Conservation (phyloP, 495 filamentous ascomycete species). For the Aspergillus cavernicola region DNA sequence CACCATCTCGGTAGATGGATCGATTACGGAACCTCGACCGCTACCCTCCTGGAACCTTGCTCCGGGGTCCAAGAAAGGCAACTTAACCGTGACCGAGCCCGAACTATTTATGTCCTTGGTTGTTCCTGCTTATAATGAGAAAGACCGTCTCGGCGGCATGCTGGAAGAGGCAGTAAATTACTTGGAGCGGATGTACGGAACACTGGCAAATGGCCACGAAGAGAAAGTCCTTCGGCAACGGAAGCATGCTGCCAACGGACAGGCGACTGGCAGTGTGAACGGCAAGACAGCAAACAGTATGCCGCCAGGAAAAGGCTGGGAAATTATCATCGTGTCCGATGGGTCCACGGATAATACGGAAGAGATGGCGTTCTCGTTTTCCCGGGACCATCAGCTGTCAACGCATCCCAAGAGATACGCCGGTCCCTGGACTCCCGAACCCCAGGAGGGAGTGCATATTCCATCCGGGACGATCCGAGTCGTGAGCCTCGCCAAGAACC, state of each 20-base stretch:
- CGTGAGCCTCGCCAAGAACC: constrained; percentile 69
- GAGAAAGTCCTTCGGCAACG: constrained; percentile 31
- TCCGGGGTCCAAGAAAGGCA: constrained; percentile 28
- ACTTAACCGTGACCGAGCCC: constrained; percentile 41
- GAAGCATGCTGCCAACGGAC: constrained; percentile 24
- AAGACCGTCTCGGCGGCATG: constrained; percentile 74
- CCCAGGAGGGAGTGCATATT: constrained; percentile 40
- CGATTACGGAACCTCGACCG: constrained; percentile 50
- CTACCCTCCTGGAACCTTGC: constrained; percentile 84
- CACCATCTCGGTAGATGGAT: constrained; percentile 65
- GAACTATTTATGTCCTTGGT: constrained; percentile 79
- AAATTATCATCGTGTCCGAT: constrained; percentile 92
- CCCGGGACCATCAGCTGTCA: constrained; percentile 47
- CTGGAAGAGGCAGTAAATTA: constrained; percentile 88
- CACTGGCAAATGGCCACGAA: constrained; percentile 23
- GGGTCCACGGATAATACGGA: constrained; percentile 85
- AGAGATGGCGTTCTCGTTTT: constrained; percentile 73
- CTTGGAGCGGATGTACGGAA: constrained; percentile 71
- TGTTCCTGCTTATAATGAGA: constrained; percentile 94
- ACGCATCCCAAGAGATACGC: constrained; percentile 38
- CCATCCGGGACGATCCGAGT: constrained; percentile 72
- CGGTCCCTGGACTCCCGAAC: constrained; percentile 43
- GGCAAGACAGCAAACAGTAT: constrained; percentile 20
- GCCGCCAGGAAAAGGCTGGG: constrained; percentile 61
- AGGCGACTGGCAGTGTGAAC: constrained; percentile 21